Evolutionary conservation across 164 flowering plant species (phyloP), one percentile per base, ranked within the genome.

Genomic region (Akebia trifoliata): DNA sequence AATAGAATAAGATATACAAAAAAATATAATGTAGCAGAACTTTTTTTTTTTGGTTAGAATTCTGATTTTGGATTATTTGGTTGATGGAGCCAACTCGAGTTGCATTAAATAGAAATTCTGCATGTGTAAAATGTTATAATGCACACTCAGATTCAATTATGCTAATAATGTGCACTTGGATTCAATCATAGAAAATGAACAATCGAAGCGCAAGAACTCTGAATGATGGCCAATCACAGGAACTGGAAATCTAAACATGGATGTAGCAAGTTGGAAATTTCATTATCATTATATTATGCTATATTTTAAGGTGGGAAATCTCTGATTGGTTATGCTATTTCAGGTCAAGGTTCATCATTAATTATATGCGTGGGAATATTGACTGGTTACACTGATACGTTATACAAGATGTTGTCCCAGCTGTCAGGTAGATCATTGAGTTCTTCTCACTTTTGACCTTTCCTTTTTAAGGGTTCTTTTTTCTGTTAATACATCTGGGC

Each of bases 321-420:
- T 60, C 64, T 58, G 24, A 68, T 39, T 54, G 24, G 47, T 62
- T 39, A 26, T 77, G 58, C 54, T 72, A 25, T 35, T 68, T 51
- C 79, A 94, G 99, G 99, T 70, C 95, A 90, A 77, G 99, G 99
- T 35, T 87, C 97, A 30, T 87, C 97, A 45, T 78, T 94, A 45
- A 80, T 94, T 51, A 82, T 94, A 50, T 94, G 99, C 55, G 81
- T 82, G 47, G 87, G 95, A 53, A 94, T 94, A 65, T 72, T 94
- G 78, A 86, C 95, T 51, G 97, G 99, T 61, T 94, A 90, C 70
- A 87, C 76, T 0, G 95, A 86, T 7, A 90, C 96, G 36, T 71
- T 94, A 57, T 63, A 77, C 84, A 94, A 87, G 68, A 83, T 94
- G 96, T 50, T 87, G 62, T 60, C 77, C 65, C 95, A 86, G 73